Evolutionary conservation across 495 filamentous ascomycete genomes (phyloP), one percentile per base, ranked within the genome.

Genomic region (Sabuloglossum arenarium): DNA sequence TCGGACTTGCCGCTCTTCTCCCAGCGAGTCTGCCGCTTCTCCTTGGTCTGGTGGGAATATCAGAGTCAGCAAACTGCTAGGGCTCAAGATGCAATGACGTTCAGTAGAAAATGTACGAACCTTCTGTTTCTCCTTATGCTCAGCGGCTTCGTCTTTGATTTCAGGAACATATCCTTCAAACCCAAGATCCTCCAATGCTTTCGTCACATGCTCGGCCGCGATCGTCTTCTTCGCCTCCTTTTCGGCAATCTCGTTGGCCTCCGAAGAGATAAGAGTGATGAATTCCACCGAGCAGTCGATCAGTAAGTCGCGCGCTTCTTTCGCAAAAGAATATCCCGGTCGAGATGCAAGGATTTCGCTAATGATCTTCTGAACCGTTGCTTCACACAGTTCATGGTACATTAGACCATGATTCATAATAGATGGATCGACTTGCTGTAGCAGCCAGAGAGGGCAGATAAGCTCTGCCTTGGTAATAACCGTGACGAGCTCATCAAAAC

Each of bases 251-350:
- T 98, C 91, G 66, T 98, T 98, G 9, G 91, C 93, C 71, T 98
- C 88, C 34, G 86, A 91, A 25, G 89, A 95, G 56, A 98, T 85
- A 56, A 98, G 76, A 10, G 93, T 96, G 67, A 98, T 96, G 72
- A 97, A 98, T 65, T 98, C 91, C 59, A 97, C 91, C 66, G 93
- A 98, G 73, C 90, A 97, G 69, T 97, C 91, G 70, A 97, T 97
- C 45, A 98, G 77, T 4, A 96, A 73, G 62, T 98, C 91, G 53
- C 93, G 80, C 1, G 91, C 87, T 61, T 98, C 91, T 69, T 90
- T 93, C 25, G 86, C 84, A 65, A 96, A 97, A 2, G 76, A 78
- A 43, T 85, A 72, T 53, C 79, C 82, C 56, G 73, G 72, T 30
- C 80, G 79, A 0, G 80, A 66, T 6, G 85, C 79, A 2, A 98